Conservation (phyloP, 352 stramenopile species). For the Elongisporangium anandrum region DNA sequence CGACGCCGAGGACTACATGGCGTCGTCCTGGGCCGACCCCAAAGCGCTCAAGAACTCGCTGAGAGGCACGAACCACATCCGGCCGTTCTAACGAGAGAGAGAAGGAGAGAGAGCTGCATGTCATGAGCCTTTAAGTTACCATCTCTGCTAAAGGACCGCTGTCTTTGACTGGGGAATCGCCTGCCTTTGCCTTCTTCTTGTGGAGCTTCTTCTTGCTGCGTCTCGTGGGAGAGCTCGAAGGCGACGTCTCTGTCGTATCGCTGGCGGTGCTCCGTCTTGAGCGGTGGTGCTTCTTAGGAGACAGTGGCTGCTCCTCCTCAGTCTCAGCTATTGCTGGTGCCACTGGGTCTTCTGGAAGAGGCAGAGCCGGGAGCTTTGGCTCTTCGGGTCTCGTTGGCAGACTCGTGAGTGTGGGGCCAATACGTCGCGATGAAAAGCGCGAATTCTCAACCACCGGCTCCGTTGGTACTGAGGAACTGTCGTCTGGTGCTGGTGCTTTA, state of each 20-base stretch:
- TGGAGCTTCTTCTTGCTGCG: background rate
- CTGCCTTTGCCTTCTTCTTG: background rate
- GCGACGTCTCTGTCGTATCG: background rate
- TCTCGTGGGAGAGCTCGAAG: background rate
- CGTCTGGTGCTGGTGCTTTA: background rate
- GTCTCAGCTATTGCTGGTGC: background rate
- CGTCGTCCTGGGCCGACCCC: conserved; percentile 91
- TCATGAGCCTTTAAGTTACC: background rate
- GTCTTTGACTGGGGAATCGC: background rate
- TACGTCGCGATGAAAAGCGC: background rate
- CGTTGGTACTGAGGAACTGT: background rate
- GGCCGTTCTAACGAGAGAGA: conserved; percentile 44
- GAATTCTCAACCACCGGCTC: background rate
- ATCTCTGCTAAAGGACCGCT: background rate
- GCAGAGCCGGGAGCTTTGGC: background rate
- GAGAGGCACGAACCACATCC: conserved; percentile 86
- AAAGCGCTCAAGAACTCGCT: conserved; percentile 92
- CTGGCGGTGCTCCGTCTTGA: background rate
- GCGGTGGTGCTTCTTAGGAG: background rate
- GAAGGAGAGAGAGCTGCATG: background rate
- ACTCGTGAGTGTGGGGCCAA: background rate
- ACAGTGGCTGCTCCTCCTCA: background rate
- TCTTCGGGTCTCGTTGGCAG: background rate
- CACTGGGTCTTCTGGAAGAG: background rate
- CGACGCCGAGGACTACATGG: conserved; percentile 95